These are phyloP conservation scores for Tylopilus sp. DNA, from an alignment of 768 basidiomycete genomes.

Conservation along the genomic window DNA sequence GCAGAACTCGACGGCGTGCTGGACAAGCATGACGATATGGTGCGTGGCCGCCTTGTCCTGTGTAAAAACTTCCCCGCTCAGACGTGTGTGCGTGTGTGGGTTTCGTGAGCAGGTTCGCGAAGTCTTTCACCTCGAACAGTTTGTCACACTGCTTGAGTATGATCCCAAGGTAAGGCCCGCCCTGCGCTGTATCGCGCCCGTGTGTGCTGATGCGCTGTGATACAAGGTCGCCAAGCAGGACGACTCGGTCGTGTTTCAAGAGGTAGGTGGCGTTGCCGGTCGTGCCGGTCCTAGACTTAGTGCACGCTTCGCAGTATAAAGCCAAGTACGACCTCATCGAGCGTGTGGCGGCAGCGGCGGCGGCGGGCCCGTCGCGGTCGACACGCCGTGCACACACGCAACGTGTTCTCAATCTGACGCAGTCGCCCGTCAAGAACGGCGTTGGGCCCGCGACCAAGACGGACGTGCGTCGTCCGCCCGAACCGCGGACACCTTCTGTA, in stretches of 20 bases:
- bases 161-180: conserved; percentile 60
- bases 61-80: not conserved
- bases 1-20: conserved; percentile 53
- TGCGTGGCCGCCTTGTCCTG: conserved; percentile 37
- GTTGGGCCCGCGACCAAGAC: conserved; percentile 9
- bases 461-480: conserved; percentile 5
- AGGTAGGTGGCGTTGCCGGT: conserved; percentile 44
- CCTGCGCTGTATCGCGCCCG: conserved; percentile 12
- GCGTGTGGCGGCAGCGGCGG: conserved; percentile 38
- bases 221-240: conserved; percentile 71
- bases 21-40: conserved; percentile 70
- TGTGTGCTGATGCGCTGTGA: not conserved
- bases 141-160: conserved; percentile 69
- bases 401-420: conserved; percentile 44
- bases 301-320: conserved; percentile 47
- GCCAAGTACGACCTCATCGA: conserved; percentile 58
- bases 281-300: conserved; percentile 1
- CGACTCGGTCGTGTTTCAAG: conserved; percentile 64
- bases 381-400: conserved; percentile 60
- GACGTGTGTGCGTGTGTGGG: not conserved
- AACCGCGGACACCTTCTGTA: not conserved
- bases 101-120: conserved; percentile 63
- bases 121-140: conserved; percentile 84
- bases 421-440: conserved; percentile 15
- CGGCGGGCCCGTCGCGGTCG: conserved; percentile 49